Evolutionary conservation across 2,329 filamentous ascomycete species (phyloP).

Genomic region (Stylonectria norvegica): DNA sequence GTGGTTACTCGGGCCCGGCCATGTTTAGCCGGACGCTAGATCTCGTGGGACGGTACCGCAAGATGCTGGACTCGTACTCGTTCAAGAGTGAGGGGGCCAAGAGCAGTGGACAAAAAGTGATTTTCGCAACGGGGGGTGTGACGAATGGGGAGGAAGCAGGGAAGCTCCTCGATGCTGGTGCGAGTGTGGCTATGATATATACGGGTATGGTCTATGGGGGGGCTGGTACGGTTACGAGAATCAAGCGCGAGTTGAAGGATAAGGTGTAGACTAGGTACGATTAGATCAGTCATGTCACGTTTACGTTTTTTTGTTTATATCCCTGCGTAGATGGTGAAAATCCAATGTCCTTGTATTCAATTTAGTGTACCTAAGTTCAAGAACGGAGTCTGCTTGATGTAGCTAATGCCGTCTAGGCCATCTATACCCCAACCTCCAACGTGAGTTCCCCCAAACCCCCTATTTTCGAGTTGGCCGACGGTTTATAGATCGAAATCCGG

Average conservation of each 20-base stretch:
- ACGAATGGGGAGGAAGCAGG: conserved; percentile 82
- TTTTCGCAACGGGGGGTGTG: conserved; percentile 93
- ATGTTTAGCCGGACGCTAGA: conserved; percentile 78
- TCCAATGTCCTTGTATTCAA: too few species aligned
- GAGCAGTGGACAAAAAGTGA: conserved; percentile 61
- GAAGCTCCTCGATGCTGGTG: conserved; percentile 80
- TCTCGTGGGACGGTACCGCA: conserved; percentile 76
- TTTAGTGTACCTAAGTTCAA: too few species aligned
- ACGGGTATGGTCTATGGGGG: conserved; percentile 69
- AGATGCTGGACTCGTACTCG: conserved; percentile 55
- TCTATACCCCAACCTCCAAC: too few species aligned
- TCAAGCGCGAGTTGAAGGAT: conserved; percentile 60
- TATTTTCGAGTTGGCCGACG: too few species aligned
- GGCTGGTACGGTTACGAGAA: conserved; percentile 60
- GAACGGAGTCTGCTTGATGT: too few species aligned
- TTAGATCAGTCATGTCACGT: conserved; percentile 6
- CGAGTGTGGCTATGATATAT: conserved; percentile 88
- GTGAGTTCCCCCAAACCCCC: too few species aligned
- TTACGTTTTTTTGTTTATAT: conserved; percentile 7
- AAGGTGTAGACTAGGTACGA: conserved; percentile 29
- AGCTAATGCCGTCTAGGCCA: too few species aligned
- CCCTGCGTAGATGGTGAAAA: too few species aligned
- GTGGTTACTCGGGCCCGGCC: conserved; percentile 87
- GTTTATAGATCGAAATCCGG: too few species aligned
- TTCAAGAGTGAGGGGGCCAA: conserved; percentile 29